Conservation (phyloP, 2,329 filamentous ascomycete species). For the Huntiella omanensis region DNA sequence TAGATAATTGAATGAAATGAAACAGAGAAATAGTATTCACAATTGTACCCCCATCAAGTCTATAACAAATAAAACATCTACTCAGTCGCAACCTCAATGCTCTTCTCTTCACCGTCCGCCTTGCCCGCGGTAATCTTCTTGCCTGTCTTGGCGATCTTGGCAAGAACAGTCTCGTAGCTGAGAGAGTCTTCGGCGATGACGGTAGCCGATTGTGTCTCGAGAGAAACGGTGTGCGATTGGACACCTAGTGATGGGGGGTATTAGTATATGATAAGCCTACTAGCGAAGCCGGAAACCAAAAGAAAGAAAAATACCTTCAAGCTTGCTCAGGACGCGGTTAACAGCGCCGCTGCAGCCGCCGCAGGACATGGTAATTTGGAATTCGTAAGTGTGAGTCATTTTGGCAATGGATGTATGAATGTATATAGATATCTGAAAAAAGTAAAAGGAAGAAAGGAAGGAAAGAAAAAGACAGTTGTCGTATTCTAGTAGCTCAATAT, state of each 20-base stretch:
- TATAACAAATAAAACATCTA: no score
- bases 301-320: slow-evolving; percentile 48
- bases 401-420: neutral
- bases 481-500: neutral
- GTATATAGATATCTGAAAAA: neutral
- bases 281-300: no score
- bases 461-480: neutral
- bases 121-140: slow-evolving; percentile 70
- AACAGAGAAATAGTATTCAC: neutral
- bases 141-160: slow-evolving; percentile 86
- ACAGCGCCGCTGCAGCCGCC: slow-evolving; percentile 90
- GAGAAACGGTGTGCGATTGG: slow-evolving; percentile 69
- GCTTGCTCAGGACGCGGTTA: slow-evolving; percentile 77
- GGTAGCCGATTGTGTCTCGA: slow-evolving; percentile 68
- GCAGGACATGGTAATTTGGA: slow-evolving; percentile 87
- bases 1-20: neutral
- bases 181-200: slow-evolving; percentile 52
- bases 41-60: neutral
- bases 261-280: neutral
- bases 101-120: slow-evolving; percentile 44
- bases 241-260: slow-evolving; percentile 42
- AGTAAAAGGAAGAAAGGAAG: neutral
- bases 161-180: slow-evolving; percentile 62
- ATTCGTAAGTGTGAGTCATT: slow-evolving; percentile 85
- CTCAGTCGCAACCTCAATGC: slow-evolving; percentile 26